Evolutionary conservation across 805 yeast genomes (phyloP).

Genomic region (Saccharomycopsis capsularis): DNA sequence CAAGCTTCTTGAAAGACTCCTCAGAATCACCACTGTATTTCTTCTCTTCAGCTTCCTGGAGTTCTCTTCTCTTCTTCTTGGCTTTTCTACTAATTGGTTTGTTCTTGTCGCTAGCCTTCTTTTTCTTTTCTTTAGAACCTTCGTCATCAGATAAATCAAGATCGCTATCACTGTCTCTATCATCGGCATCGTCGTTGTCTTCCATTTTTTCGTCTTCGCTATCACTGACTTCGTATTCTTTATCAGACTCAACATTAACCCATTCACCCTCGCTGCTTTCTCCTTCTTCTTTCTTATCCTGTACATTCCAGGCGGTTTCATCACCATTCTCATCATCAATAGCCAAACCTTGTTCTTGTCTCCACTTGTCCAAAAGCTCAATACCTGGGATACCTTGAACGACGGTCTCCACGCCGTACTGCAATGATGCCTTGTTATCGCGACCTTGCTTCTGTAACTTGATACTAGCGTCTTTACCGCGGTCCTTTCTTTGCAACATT

Average conservation of each 20-base stretch:
- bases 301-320: conserved; percentile 52
- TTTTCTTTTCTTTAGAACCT: not conserved
- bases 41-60: conserved; percentile 26
- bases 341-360: conserved; percentile 47
- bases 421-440: conserved; percentile 41
- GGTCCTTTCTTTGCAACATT: conserved; percentile 80
- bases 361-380: conserved; percentile 86
- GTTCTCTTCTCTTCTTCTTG: conserved; percentile 24
- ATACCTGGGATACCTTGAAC: conserved; percentile 82
- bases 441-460: conserved; percentile 62
- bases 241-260: conserved; percentile 79
- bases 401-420: conserved; percentile 68
- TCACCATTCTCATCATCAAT: conserved; percentile 55
- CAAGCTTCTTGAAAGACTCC: conserved; percentile 49
- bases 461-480: conserved; percentile 90
- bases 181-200: conserved; percentile 28
- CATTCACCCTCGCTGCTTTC: conserved; percentile 82
- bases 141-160: conserved; percentile 22
- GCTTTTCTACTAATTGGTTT: conserved; percentile 22
- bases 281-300: conserved; percentile 42
- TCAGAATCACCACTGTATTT: conserved; percentile 34
- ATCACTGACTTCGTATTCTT: conserved; percentile 56
- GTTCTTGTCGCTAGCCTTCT: conserved; percentile 14
- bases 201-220: conserved; percentile 33
- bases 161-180: conserved; percentile 38